Evolutionary conservation across 352 stramenopile species (phyloP).

Genomic region (Pythium phragmitis): DNA sequence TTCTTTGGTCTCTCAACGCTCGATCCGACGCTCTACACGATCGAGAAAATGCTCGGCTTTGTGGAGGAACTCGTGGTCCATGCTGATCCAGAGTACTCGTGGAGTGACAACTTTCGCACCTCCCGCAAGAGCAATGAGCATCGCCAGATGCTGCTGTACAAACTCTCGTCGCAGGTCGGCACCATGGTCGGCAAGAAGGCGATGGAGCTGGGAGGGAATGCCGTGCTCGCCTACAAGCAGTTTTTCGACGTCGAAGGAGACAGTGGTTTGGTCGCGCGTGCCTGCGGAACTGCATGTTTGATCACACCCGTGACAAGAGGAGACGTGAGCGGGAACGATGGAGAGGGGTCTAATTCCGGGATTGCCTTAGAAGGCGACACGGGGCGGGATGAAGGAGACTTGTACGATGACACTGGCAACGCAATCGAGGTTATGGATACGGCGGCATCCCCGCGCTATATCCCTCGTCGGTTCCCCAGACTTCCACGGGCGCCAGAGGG

Average conservation of each 20-base stretch:
- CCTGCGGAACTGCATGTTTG: constrained; percentile 93
- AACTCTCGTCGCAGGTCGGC: constrained; percentile 87
- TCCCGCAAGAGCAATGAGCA: constrained; percentile 95
- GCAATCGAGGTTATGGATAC: constrained; percentile 8
- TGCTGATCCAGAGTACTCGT: constrained; percentile 98
- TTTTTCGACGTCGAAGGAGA: constrained; percentile 99
- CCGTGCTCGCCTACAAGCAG: constrained; percentile 97
- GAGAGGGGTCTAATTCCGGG: constrained; percentile 19
- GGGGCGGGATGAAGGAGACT: constrained; percentile 29
- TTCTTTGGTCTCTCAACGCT: constrained; percentile 96
- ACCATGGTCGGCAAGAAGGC: constrained; percentile 93
- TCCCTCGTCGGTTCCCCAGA: constrained; percentile 52
- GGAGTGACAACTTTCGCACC: constrained; percentile 93
- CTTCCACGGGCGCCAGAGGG: constrained; percentile 50
- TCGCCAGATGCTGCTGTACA: constrained; percentile 95
- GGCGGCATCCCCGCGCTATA: constrained; percentile 49
- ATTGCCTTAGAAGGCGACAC: constrained; percentile 41
- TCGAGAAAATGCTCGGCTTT: constrained; percentile 92
- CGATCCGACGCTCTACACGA: constrained; percentile 85
- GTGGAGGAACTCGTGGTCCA: constrained; percentile 97
- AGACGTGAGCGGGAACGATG: constrained; percentile 12
- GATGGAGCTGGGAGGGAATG: constrained; percentile 96
- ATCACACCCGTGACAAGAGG: constrained; percentile 62
- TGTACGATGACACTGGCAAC: constrained; percentile 32
- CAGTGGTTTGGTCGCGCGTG: constrained; percentile 95